phyloP scores from a whole-genome alignment of 768 basidiomycete genomes.

The Kwoniella pini region DNA sequence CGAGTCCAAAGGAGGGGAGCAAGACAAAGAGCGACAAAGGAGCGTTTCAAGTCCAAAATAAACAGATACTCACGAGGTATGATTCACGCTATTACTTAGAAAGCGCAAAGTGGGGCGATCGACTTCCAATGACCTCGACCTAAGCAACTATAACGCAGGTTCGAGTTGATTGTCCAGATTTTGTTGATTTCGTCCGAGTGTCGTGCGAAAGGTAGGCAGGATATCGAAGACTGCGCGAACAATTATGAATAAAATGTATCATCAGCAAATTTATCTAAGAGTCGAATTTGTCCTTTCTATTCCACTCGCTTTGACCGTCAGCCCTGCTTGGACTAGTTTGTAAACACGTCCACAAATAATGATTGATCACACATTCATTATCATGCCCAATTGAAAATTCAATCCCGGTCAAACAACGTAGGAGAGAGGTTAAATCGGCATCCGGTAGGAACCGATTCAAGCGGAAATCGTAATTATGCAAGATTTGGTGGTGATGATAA shows the following conservation, averaged over 20 bases:
- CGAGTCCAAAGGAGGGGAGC: background rate
- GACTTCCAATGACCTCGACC: background rate
- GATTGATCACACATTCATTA: background rate
- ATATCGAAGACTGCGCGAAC: no score
- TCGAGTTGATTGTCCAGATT: no score
- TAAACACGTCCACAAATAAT: background rate
- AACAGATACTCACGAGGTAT: slow-evolving; percentile 1
- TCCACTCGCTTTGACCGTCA: background rate
- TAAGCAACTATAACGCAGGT: no score
- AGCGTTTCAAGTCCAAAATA: background rate
- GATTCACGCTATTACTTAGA: background rate
- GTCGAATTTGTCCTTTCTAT: background rate
- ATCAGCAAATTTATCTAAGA: background rate
- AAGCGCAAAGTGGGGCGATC: background rate
- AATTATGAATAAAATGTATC: no score
- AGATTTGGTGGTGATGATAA: slow-evolving; percentile 1
- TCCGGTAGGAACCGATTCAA: slow-evolving; percentile 3
- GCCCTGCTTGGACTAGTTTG: background rate
- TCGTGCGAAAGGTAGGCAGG: no score
- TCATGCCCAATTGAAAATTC: background rate
- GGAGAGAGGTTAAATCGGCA: background rate
- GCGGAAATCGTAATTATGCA: background rate
- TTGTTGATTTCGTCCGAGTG: no score
- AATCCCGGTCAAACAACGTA: slow-evolving; percentile 9
- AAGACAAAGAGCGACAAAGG: background rate